These are phyloP conservation scores for Didymella exigua DNA, from an alignment of 2,329 filamentous ascomycete species.

Conservation along the genomic window DNA sequence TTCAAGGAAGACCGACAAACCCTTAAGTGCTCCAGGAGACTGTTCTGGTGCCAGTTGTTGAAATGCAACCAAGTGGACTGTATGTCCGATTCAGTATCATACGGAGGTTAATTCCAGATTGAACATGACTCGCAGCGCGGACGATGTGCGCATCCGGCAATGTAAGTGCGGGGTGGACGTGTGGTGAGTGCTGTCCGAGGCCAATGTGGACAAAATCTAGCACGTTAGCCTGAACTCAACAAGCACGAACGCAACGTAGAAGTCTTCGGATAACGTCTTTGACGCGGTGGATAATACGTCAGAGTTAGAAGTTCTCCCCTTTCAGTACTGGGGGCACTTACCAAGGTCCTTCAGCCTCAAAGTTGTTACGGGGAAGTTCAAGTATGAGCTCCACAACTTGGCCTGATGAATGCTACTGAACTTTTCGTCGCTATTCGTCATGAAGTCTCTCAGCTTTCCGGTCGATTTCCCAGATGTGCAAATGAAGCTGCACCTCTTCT, in stretches of 20 bases:
- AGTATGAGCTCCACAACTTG: slow-evolving; percentile 4
- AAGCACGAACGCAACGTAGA: background rate
- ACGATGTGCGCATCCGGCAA: background rate
- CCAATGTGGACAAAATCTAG: background rate
- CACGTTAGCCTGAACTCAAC: background rate
- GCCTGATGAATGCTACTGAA: background rate
- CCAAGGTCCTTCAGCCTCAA: slow-evolving; percentile 5
- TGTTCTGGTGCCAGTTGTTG: background rate
- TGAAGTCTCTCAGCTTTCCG: slow-evolving; percentile 23
- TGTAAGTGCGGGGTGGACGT: slow-evolving; percentile 23
- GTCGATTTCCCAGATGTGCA: slow-evolving; percentile 21
- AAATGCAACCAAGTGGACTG: background rate
- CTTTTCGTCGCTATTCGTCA: background rate
- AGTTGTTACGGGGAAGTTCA: slow-evolving; percentile 1
- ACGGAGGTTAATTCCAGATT: slow-evolving; percentile 24
- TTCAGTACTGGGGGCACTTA: background rate
- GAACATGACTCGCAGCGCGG: slow-evolving; percentile 1
- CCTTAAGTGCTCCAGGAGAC: slow-evolving; percentile 19
- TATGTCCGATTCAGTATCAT: slow-evolving; percentile 15
- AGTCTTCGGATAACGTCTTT: background rate
- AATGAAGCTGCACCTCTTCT: slow-evolving; percentile 20
- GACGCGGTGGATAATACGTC: background rate
- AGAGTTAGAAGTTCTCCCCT: slow-evolving; percentile 13
- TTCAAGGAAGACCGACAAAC: slow-evolving; percentile 2
- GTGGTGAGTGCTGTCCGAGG: slow-evolving; percentile 13